Conservation (phyloP, 129 eudicot species). For the Gnaphalium uliginosum region DNA sequence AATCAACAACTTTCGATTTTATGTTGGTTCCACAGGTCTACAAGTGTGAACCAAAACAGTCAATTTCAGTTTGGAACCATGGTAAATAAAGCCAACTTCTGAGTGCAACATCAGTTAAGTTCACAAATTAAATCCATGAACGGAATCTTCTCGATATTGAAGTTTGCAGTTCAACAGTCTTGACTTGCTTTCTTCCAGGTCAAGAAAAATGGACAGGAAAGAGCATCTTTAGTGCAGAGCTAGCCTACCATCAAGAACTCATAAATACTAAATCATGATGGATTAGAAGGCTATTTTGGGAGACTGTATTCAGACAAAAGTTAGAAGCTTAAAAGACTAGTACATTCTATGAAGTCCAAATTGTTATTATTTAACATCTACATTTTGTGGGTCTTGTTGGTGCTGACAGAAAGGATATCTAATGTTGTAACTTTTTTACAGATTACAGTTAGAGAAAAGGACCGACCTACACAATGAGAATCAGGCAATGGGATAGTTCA, state of each 20-base stretch:
- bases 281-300: not conserved
- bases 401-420: no score
- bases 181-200: not conserved
- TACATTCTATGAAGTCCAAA: not conserved
- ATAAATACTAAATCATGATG: not conserved
- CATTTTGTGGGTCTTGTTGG: not conserved
- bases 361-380: not conserved
- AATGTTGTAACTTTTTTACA: not conserved
- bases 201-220: not conserved
- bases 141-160: not conserved
- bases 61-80: not conserved
- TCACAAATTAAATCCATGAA: no score
- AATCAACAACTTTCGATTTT: not conserved
- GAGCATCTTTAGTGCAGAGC: no score
- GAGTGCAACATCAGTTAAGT: no score
- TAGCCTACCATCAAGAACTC: not conserved
- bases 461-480: not conserved
- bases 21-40: not conserved
- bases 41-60: not conserved
- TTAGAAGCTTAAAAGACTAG: not conserved
- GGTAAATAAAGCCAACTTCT: not conserved
- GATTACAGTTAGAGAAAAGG: not conserved
- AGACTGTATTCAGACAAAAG: not conserved
- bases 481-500: not conserved
- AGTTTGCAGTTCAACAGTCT: not conserved